phyloP scores from a whole-genome alignment of 495 filamentous ascomycete species.

The Emericellopsis terricola region DNA sequence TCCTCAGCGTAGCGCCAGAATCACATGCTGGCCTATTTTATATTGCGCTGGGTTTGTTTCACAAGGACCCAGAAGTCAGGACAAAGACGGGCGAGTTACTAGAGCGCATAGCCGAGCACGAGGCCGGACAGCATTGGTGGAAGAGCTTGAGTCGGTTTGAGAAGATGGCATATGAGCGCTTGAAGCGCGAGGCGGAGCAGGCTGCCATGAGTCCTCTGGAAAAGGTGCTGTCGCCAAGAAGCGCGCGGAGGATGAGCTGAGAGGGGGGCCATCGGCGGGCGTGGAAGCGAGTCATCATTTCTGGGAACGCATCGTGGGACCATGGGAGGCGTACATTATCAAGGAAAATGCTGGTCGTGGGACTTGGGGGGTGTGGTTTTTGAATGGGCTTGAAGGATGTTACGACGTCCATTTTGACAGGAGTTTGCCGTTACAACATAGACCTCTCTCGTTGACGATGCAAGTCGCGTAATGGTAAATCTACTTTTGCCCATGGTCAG shows the following conservation, averaged over 20 bases:
- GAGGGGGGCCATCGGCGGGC: background rate
- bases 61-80: conserved; percentile 64
- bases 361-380: no score
- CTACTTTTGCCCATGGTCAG: no score
- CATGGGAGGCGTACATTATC: no score
- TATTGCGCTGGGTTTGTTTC: conserved; percentile 81
- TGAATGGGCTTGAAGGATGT: no score
- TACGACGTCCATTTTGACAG: no score
- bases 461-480: no score
- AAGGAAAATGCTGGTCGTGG: no score
- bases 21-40: conserved; percentile 84
- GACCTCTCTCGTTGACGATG: no score
- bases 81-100: conserved; percentile 61
- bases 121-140: conserved; percentile 91
- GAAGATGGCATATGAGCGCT: conserved; percentile 58
- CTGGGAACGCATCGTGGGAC: no score
- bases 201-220: conserved; percentile 15
- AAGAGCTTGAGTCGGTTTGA: conserved; percentile 68
- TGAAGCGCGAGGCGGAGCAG: conserved; percentile 41
- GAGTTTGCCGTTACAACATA: no score
- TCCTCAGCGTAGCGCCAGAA: conserved; percentile 75
- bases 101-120: conserved; percentile 66
- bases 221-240: conserved; percentile 8
- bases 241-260: conserved; percentile 13
- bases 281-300: background rate